Evolutionary conservation across 352 stramenopile species (phyloP).

Genomic region (Pythium insidiosum): DNA sequence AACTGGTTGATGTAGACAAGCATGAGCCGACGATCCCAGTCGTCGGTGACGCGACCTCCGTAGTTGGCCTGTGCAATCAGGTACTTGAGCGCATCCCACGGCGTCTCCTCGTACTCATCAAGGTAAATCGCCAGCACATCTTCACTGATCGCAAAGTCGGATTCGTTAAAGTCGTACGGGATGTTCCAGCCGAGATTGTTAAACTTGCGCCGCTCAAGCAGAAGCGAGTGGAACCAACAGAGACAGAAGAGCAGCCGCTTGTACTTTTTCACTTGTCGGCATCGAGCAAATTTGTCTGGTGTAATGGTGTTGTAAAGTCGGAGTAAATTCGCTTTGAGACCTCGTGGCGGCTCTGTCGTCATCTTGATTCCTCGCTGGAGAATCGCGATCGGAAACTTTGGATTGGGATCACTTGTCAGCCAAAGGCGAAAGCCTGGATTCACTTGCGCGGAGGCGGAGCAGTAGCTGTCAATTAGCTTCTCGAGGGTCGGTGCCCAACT

Average conservation of each 20-base stretch:
- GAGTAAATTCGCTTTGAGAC: slow-evolving; percentile 89
- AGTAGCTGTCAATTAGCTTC: slow-evolving; percentile 91
- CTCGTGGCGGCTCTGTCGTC: slow-evolving; percentile 92
- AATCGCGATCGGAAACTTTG: slow-evolving; percentile 94
- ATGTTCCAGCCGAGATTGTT: slow-evolving; percentile 97
- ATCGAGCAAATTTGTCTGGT: slow-evolving; percentile 80
- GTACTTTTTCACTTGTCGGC: slow-evolving; percentile 85
- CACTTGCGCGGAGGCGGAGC: slow-evolving; percentile 37
- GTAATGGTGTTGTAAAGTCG: slow-evolving; percentile 93
- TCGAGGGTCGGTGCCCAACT: slow-evolving; percentile 93
- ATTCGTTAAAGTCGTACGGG: slow-evolving; percentile 97
- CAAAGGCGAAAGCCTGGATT: slow-evolving; percentile 91
- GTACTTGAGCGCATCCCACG: slow-evolving; percentile 93
- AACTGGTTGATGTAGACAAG: slow-evolving; percentile 96
- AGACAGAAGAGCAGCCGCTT: slow-evolving; percentile 92
- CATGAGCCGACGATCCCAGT: slow-evolving; percentile 94
- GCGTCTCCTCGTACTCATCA: slow-evolving; percentile 88
- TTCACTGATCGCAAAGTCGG: slow-evolving; percentile 95
- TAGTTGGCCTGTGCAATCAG: slow-evolving; percentile 96
- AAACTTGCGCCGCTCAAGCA: slow-evolving; percentile 95
- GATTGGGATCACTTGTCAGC: slow-evolving; percentile 89
- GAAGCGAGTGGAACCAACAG: slow-evolving; percentile 94
- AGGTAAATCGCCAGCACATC: slow-evolving; percentile 95
- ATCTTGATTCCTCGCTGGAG: slow-evolving; percentile 95
- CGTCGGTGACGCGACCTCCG: slow-evolving; percentile 93